Conservation (phyloP, 805 yeast species). For the Myxozyma neglecta region DNA sequence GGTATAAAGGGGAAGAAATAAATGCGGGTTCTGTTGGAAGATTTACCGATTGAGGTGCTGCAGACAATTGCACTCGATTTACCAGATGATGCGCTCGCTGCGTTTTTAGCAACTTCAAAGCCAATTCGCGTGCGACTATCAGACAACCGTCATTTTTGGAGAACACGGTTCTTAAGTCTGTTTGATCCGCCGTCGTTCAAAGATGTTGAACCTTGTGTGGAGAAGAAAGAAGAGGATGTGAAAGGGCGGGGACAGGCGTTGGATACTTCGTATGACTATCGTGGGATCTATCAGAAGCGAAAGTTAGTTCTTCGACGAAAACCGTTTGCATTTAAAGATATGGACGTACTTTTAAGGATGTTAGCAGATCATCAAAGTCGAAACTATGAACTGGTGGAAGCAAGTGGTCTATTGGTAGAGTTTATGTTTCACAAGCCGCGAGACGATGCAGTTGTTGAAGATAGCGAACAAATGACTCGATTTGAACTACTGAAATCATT, state of each 20-base stretch:
- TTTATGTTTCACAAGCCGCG: constrained; percentile 18
- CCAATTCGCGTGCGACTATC: constrained; percentile 1
- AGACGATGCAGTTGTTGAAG: background rate
- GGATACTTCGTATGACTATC: constrained; percentile 20
- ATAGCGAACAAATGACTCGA: background rate
- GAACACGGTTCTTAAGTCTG: constrained; percentile 10
- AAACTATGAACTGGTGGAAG: constrained; percentile 15
- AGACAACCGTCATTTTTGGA: constrained; percentile 21
- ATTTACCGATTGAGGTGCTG: constrained; percentile 22
- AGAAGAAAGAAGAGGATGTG: background rate
- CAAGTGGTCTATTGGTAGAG: constrained; percentile 10
- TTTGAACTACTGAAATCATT: constrained; percentile 23
- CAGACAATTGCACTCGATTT: constrained; percentile 21
- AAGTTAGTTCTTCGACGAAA: constrained; percentile 2
- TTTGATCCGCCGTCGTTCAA: constrained; percentile 24
- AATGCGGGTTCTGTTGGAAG: constrained; percentile 11
- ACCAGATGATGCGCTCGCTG: constrained; percentile 13
- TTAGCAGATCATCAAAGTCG: constrained; percentile 18
- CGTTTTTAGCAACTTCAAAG: constrained; percentile 6
- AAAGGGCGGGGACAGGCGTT: background rate
- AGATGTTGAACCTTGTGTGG: background rate
- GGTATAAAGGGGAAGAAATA: background rate
- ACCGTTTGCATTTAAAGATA: background rate
- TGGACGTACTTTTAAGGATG: constrained; percentile 9
- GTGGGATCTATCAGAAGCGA: constrained; percentile 12